A percentile compares a stretch with the other conserved stretches of the same genome.
These are phyloP conservation scores for Diplogelasinospora grovesii DNA, from an alignment of 495 filamentous ascomycete species.

Conservation along the genomic window DNA sequence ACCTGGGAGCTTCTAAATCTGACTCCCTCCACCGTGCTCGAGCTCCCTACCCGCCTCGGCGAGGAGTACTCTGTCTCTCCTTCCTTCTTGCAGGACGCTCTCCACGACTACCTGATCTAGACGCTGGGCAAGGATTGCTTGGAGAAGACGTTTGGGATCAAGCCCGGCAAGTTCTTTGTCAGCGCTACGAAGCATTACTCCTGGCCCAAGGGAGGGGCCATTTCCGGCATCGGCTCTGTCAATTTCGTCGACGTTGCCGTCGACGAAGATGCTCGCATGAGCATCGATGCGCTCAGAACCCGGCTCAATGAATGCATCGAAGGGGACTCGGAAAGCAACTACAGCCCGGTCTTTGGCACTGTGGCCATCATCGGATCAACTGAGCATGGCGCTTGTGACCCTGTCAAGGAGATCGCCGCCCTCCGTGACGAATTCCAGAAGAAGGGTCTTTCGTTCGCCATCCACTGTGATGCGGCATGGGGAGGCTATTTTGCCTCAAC, in stretches of 20 bases:
- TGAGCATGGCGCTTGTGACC: slow-evolving; percentile 37
- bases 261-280: slow-evolving; percentile 33
- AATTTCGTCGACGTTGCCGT: slow-evolving; percentile 32
- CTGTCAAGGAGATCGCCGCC: slow-evolving; percentile 28
- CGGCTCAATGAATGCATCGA: too few species aligned
- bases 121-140: slow-evolving; percentile 31
- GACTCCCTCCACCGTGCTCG: slow-evolving; percentile 29
- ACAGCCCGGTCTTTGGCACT: slow-evolving; percentile 25
- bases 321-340: slow-evolving; percentile 19
- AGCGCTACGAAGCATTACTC: slow-evolving; percentile 39
- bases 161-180: slow-evolving; percentile 29
- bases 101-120: slow-evolving; percentile 37
- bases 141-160: slow-evolving; percentile 26
- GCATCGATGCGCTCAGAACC: slow-evolving; percentile 26
- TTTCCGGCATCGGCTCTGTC: slow-evolving; percentile 38
- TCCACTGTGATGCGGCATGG: slow-evolving; percentile 46
- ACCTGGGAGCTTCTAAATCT: slow-evolving; percentile 47
- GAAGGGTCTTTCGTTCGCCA: slow-evolving; percentile 33
- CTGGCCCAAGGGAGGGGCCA: slow-evolving; percentile 42
- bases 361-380: slow-evolving; percentile 26
- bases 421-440: slow-evolving; percentile 33
- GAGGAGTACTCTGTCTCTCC: slow-evolving; percentile 31
- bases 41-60: slow-evolving; percentile 31
- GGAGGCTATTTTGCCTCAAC: slow-evolving; percentile 45
- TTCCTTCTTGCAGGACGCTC: slow-evolving; percentile 22